Evolutionary conservation across 2,329 filamentous ascomycete genomes (phyloP).

Genomic region (Arthrobotrys conoides): DNA sequence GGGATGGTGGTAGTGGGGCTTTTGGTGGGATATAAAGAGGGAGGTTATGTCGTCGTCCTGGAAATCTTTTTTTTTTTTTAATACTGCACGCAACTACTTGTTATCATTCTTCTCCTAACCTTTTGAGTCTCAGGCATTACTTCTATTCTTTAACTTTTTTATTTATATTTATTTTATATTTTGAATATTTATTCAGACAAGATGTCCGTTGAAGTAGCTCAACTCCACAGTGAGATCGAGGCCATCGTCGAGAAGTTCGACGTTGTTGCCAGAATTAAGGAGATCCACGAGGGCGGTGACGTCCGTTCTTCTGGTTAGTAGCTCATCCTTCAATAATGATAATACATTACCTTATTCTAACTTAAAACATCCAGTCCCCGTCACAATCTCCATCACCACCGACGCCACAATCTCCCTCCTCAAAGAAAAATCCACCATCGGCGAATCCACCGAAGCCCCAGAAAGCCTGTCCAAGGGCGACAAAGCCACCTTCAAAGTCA

Average conservation of each 20-base stretch:
- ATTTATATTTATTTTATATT: constrained; percentile 3
- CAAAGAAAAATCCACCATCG: constrained; percentile 26
- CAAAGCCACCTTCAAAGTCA: constrained; percentile 24
- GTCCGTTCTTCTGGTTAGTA: constrained; percentile 27
- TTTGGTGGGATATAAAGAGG: constrained; percentile 39
- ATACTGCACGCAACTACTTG: neutral
- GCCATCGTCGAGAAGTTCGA: constrained; percentile 32
- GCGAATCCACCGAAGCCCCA: constrained; percentile 6
- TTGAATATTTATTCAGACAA: constrained; percentile 15
- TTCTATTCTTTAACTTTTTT: neutral
- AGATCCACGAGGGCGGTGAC: constrained; percentile 24
- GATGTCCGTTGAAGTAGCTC: constrained; percentile 19
- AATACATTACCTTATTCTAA: neutral
- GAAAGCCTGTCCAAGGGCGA: constrained; percentile 10
- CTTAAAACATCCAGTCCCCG: constrained; percentile 15
- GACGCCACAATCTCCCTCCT: constrained; percentile 36
- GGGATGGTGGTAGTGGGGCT: constrained; percentile 10
- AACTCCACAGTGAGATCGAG: constrained; percentile 37
- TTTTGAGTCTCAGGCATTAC: neutral
- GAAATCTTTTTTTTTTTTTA: neutral
- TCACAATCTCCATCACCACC: constrained; percentile 10
- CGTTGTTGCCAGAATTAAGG: constrained; percentile 26
- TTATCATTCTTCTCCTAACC: neutral
- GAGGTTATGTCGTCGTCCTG: neutral
- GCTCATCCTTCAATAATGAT: neutral